Evolutionary conservation across 1,284 basidiomycete genomes (phyloP), one percentile per base, ranked within the genome.

Genomic region (Cutaneotrichosporon sp.): DNA sequence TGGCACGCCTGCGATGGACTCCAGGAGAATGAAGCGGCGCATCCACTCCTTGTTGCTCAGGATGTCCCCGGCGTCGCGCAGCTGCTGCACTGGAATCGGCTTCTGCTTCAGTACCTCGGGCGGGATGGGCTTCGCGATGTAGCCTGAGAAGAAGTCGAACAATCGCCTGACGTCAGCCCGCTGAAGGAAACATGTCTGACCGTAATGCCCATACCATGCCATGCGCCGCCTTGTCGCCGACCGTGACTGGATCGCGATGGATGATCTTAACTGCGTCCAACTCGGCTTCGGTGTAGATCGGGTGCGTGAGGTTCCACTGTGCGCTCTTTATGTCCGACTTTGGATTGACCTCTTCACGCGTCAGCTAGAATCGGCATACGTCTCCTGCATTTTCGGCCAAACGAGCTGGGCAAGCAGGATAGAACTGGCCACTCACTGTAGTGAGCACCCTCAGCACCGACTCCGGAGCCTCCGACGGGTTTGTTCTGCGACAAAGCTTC

Each of bases 1-100:
- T 11, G 90, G 90, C 6, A 92, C 92, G 34, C 90, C 94, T 5
- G 94, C 94, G 47, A 96, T 83, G 49, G 82, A 86, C 76, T 96
- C 92, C 37, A 96, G 79, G 75, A 96, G 88, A 41, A 96, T 77
- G 59, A 93, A 87, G 22, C 91, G 84, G 57, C 79, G 79, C 45
- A 96, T 75, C 92, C 91, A 97, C 44, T 82, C 82, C 17, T 81
- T 75, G 53, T 87, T 84, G 49, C 81, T 79, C 65, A 96, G 80
- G 20, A 89, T 65, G 65, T 87, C 84, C 0, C 88, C 87, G 20
- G 79, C 79, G 59, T 83, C 80, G 52, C 86, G 79, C 32, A 94
- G 79, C 61, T 92, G 81, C 50, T 82, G 79, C 22, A 90, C 78
- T 9, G 88, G 84, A 3, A 85, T 43, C 3, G 72, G 70, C 1